phyloP scores from a whole-genome alignment of 1,284 basidiomycete species.

The Malassezia yamatoensis region DNA sequence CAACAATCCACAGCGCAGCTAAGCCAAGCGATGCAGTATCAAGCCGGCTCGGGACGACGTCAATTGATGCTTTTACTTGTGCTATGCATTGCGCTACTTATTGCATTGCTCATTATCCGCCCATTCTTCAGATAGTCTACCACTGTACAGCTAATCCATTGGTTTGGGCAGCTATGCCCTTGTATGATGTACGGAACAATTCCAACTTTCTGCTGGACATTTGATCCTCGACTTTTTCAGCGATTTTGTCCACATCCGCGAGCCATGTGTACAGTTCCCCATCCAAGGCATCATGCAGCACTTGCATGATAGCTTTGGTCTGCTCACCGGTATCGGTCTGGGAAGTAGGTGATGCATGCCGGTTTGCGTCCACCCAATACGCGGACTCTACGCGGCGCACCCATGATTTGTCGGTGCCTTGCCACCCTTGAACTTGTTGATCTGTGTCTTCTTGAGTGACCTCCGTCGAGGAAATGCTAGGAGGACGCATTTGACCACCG shows the following conservation, averaged over 20 bases:
- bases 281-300: slow-evolving; percentile 2
- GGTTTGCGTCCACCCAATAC: slow-evolving; percentile 25
- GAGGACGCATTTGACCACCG: slow-evolving; percentile 63
- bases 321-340: not conserved
- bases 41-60: slow-evolving; percentile 79
- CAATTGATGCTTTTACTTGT: slow-evolving; percentile 85
- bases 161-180: slow-evolving; percentile 6
- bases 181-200: slow-evolving; percentile 9
- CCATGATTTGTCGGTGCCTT: slow-evolving; percentile 45
- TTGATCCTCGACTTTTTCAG: not conserved
- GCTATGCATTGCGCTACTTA: slow-evolving; percentile 74
- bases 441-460: slow-evolving; percentile 24
- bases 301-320: not conserved
- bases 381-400: slow-evolving; percentile 37
- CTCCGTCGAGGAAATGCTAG: slow-evolving; percentile 52
- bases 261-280: slow-evolving; percentile 8
- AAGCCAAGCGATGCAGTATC: slow-evolving; percentile 70
- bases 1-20: slow-evolving; percentile 76
- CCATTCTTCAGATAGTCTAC: slow-evolving; percentile 49
- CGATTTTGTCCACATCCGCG: not conserved
- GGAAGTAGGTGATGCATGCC: not conserved
- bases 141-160: slow-evolving; percentile 16
- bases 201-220: not conserved
- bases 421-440: slow-evolving; percentile 31
- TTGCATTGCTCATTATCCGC: slow-evolving; percentile 71